Evolutionary conservation across 2,329 filamentous ascomycete species (phyloP), one percentile per base, ranked within the genome.

Genomic region (Acrodontium crateriforme): DNA sequence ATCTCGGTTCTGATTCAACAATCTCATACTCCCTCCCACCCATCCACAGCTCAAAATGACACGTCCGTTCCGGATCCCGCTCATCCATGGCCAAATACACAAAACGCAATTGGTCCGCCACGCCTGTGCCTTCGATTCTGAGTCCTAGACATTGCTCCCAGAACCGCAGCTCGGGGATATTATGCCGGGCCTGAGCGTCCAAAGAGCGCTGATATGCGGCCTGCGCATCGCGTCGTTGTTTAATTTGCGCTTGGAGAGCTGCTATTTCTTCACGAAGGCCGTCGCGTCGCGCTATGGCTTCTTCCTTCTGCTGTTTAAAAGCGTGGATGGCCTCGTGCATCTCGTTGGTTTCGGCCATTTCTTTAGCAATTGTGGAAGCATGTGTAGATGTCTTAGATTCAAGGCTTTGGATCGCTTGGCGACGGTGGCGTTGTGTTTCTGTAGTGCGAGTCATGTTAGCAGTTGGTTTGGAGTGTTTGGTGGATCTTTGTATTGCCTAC

Each of bases 401-500:
- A 5, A 82, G 60, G 37, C 92, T 87, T 48, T 91, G 79, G 39
- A 93, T 84, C 46, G 85, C 79, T 46, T 78, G 79, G 47, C 78
- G 79, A 60, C 79, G 82, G 73, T 87, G 84, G 36, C 82, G 78
- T 52, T 92, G 76, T 56, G 92, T 81, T 72, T 94, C 85, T 92
- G 53, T 9, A 22, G n/a, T 2, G 18, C 2, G 9, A 12, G 10
- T 6, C 23, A n/a, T n/a, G 37, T 49, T 20, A 44, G 37, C 16
- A 28, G 22, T 11, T 18, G 13, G 6, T 22, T 16, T 24, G 22
- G 9, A 12, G 5, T 15, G 22, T 21, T 15, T 7, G 16, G 18
- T 20, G 23, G 6, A 25, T 18, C 12, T 24, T 17, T 27, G 31
- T 35, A 31, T 36, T 19, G 36, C 61, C 29, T 65, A 92, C 4